A percentile compares a stretch with the other conserved stretches of the same genome.
Conservation (phyloP, 129 eudicot species). For the Lactuca saligna region DNA sequence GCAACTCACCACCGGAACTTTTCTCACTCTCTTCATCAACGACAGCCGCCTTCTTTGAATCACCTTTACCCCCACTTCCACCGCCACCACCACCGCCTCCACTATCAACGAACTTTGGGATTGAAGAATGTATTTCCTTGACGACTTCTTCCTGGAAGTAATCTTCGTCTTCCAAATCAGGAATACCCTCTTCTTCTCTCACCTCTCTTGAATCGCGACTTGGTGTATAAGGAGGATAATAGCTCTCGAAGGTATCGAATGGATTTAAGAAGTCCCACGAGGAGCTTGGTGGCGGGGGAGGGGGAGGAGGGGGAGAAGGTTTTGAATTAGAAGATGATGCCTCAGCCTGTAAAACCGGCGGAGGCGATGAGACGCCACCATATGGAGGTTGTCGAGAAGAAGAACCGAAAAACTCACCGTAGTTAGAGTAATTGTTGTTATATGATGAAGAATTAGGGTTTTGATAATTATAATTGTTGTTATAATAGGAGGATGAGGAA, state of each 20-base stretch:
- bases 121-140: slow-evolving; percentile 62
- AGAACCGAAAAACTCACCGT: slow-evolving; percentile 51
- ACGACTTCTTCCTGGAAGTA: slow-evolving; percentile 57
- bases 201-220: slow-evolving; percentile 85
- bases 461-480: slow-evolving; percentile 28
- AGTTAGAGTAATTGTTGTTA: slow-evolving; percentile 30
- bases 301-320: slow-evolving; percentile 74
- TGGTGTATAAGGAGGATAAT: slow-evolving; percentile 71
- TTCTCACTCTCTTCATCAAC: slow-evolving; percentile 47
- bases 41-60: slow-evolving; percentile 43
- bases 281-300: slow-evolving; percentile 64
- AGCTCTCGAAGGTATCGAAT: slow-evolving; percentile 59
- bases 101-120: slow-evolving; percentile 54
- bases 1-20: slow-evolving; percentile 36
- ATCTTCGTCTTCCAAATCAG: slow-evolving; percentile 97
- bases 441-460: slow-evolving; percentile 21
- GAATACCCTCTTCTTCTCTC: slow-evolving; percentile 97
- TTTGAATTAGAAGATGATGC: slow-evolving; percentile 48
- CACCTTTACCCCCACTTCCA: slow-evolving; percentile 38
- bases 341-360: slow-evolving; percentile 22
- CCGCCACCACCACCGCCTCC: slow-evolving; percentile 20
- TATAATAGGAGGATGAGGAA: slow-evolving; percentile 47
- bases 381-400: slow-evolving; percentile 22
- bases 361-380: slow-evolving; percentile 31
- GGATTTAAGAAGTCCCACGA: slow-evolving; percentile 86